Conservation (phyloP, 768 basidiomycete species). For the Royoungia palumana region DNA sequence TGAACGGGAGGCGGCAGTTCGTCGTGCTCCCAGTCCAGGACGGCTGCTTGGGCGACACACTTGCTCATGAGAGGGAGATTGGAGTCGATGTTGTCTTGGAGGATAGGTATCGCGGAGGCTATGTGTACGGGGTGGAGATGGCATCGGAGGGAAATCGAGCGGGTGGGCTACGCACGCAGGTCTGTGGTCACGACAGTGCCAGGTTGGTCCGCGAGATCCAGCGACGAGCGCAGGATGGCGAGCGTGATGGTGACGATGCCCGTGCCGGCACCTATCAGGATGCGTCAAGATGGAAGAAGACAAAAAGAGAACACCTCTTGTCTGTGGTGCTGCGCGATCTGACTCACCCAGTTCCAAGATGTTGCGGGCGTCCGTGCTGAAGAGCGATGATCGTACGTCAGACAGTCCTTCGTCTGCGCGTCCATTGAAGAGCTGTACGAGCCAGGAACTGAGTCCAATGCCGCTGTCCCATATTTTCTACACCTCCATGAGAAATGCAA, state of each 20-base stretch:
- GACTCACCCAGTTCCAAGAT: slow-evolving; percentile 70
- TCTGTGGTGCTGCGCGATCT: neutral
- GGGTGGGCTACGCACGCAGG: slow-evolving; percentile 50
- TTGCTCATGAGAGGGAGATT: slow-evolving; percentile 38
- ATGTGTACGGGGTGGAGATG: neutral
- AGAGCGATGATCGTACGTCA: slow-evolving; percentile 36
- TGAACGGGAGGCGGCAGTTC: slow-evolving; percentile 45
- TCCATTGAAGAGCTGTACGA: slow-evolving; percentile 39
- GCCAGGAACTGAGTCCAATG: slow-evolving; percentile 79
- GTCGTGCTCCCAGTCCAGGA: slow-evolving; percentile 77
- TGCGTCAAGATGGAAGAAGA: neutral
- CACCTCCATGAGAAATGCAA: slow-evolving; percentile 11
- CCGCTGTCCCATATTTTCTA: slow-evolving; percentile 99
- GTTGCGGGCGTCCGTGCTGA: slow-evolving; percentile 36
- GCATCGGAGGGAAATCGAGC: neutral
- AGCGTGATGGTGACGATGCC: slow-evolving; percentile 76
- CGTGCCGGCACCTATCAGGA: slow-evolving; percentile 68
- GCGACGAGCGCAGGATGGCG: slow-evolving; percentile 49
- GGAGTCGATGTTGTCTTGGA: slow-evolving; percentile 62
- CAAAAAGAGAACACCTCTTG: no score
- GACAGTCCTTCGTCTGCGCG: slow-evolving; percentile 2
- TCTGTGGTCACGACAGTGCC: slow-evolving; percentile 62
- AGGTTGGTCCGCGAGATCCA: slow-evolving; percentile 15
- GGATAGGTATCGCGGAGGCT: slow-evolving; percentile 81
- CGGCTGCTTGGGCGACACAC: slow-evolving; percentile 30